Evolutionary conservation across 352 stramenopile genomes (phyloP), one percentile per base, ranked within the genome.

Genomic region (Phytopythium ostracodes): DNA sequence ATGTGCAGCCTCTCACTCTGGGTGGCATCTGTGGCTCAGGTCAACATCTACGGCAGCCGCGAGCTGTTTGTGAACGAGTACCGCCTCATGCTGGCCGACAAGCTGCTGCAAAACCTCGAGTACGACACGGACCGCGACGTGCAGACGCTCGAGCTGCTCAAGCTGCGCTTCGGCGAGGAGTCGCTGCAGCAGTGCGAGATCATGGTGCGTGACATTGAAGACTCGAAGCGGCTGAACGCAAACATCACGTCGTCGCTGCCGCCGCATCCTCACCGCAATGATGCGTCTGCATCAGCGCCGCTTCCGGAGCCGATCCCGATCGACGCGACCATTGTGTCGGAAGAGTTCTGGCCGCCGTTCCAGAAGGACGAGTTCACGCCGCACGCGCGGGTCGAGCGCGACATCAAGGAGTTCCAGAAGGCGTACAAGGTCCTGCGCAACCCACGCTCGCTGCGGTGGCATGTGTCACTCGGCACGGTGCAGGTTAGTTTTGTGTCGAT

Each of bases 61-160:
- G 96, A 99, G 65, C 70, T 99, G 18, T 99, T 99, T 76, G 96
- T 99, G n/a, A 98, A 98, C 75, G 97, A 99, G 75, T 99, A 99
- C 70, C 79, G 96, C 22, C 82, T 98, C 64, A 98, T 99, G 92
- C 76, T 99, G 29, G 96, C 96, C 0, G 96, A 99, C 68, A 99
- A 98, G 64, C 73, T 99, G 22, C 77, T 99, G 17, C 76, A 88
- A 14, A 98, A 97, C 70, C 71, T 96, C 9, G 83, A 97, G 43
- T 99, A 96, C 67, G 80, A 98, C 66, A 99, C 96, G 0, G 96
- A 99, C 66, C 82, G 87, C 22, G 88, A 98, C 59, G 89, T 93
- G 11, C 91, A 98, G 66, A 99, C 97, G 46, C 70, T 99, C 0
- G 97, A 99, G 68, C 69, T 99, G 24, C 81, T 99, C 9, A 99